Evolutionary conservation across 495 filamentous ascomycete species (phyloP).

Genomic region (Immersiella caudata): DNA sequence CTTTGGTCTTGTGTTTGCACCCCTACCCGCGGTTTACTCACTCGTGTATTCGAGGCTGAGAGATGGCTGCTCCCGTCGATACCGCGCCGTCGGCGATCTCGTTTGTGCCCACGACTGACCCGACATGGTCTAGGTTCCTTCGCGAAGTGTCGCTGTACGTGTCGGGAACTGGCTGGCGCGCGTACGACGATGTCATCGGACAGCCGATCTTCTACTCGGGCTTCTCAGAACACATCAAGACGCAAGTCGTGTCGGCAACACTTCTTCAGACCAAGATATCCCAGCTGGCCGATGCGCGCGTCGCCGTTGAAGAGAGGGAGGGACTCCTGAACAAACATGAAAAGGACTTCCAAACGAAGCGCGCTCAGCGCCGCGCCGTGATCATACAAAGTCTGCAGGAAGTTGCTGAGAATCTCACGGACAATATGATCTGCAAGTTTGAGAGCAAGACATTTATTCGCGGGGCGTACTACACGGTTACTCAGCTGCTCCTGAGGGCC

Average conservation of each 20-base stretch:
- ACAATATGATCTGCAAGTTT: constrained; percentile 98
- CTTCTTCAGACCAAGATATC: constrained; percentile 73
- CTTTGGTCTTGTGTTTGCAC: not conserved
- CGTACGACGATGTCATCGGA: constrained; percentile 86
- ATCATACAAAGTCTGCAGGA: constrained; percentile 60
- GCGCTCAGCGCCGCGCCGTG: constrained; percentile 64
- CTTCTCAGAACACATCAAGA: constrained; percentile 88
- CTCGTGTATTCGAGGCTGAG: not conserved
- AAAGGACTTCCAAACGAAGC: constrained; percentile 58
- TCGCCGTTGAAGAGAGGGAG: constrained; percentile 74
- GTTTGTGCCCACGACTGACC: constrained; percentile 28
- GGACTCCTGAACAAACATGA: constrained; percentile 64
- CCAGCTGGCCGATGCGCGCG: constrained; percentile 72
- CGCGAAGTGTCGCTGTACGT: constrained; percentile 90
- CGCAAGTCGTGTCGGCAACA: constrained; percentile 68
- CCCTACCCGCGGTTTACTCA: not conserved
- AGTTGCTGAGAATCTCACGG: constrained; percentile 80
- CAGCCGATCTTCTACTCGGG: constrained; percentile 92
- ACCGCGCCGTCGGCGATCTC: constrained; percentile 25
- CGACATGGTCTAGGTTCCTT: constrained; percentile 67
- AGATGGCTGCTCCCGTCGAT: constrained; percentile 17
- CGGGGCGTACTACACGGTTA: constrained; percentile 84
- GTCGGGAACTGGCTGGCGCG: constrained; percentile 88
- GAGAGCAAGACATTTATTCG: constrained; percentile 93
- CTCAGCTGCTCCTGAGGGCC: constrained; percentile 85